Evolutionary conservation across 805 yeast species (phyloP), one percentile per base, ranked within the genome.

Genomic region (Saccharomycopsis sp.): DNA sequence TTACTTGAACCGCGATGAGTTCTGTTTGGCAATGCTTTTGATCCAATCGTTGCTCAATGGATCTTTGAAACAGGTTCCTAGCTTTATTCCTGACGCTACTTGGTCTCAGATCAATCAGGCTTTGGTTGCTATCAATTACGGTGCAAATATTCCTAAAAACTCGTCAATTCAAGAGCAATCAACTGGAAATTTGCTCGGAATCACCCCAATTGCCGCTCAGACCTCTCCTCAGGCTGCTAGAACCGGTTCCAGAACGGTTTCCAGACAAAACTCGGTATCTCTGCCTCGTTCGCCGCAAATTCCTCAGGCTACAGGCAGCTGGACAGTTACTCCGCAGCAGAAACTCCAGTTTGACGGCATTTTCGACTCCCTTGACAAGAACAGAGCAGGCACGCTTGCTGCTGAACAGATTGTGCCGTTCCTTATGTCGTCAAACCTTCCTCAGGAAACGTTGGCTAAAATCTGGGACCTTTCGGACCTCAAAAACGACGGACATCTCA

Each of bases 391-490:
- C 3, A 67, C 75, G 1, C 77, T 93, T 64, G 80, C 85, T 22
- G 86, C 97, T 2, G 82, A 78, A 60, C 89, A 89, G 64, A 90
- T 94, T 52, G 99, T 96, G 3, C 85, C 87, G 5, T 90, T 92
- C 69, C 81, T 94, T 65, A 84, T 89, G 78, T 87, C 94, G 8
- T 93, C 98, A 2, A 87, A 89, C 62, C 80, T 94, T 60, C 80
- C 85, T 55, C 97, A 92, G 67, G 92, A 89, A 55, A 84, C 83
- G 20, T 78, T 94, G 62, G 99, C 98, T 1, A 74, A 83, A 23
- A 84, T 93, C 50, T 94, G 99, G 99, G 99, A 94, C 72, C 77
- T 94, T 64, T 83, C 98, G 8, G 97, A 94, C 70, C 79, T 90
- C 62, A 87, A 89, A 64, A 90, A 90, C 70, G 83, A 88, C 51